Percentiles rank a stretch among this genome's conserved stretches.
These are phyloP conservation scores for Sparassis latifolia DNA, from an alignment of 1,284 basidiomycete species.

Conservation along the genomic window DNA sequence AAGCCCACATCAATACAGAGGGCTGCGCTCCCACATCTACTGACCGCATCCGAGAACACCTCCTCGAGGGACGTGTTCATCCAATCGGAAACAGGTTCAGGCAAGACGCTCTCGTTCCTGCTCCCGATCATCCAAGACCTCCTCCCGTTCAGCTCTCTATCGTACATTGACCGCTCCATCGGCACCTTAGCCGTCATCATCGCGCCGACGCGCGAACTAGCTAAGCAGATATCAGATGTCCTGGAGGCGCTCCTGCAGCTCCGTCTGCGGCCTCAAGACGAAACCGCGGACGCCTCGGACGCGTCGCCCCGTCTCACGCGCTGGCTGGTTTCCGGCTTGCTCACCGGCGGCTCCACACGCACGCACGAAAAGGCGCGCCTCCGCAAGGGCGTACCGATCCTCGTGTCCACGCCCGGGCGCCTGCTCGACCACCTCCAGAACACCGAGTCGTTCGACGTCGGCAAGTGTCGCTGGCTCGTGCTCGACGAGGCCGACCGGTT, in stretches of 20 bases:
- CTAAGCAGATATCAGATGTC: constrained; percentile 85
- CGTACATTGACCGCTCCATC: constrained; percentile 81
- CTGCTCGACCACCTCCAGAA: constrained; percentile 75
- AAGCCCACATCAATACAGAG: constrained; percentile 93
- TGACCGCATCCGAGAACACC: constrained; percentile 37
- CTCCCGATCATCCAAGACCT: constrained; percentile 95
- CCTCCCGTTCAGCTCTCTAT: constrained; percentile 79
- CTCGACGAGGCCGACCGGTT: constrained; percentile 95
- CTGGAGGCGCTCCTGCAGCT: constrained; percentile 63
- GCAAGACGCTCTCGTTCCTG: constrained; percentile 93
- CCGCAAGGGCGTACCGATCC: constrained; percentile 66
- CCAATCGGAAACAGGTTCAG: constrained; percentile 96
- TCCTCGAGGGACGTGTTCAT: constrained; percentile 81
- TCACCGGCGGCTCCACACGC: constrained; percentile 74
- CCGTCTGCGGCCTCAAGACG: constrained; percentile 60
- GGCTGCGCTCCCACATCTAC: constrained; percentile 70
- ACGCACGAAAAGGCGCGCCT: constrained; percentile 72
- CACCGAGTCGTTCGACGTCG: constrained; percentile 86
- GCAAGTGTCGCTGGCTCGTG: constrained; percentile 93
- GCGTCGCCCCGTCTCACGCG: constrained; percentile 62
- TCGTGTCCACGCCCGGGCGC: constrained; percentile 67
- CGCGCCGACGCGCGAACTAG: constrained; percentile 91
- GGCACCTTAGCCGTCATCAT: constrained; percentile 95
- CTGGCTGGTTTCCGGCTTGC: constrained; percentile 91
- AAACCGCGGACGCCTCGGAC: constrained; percentile 42